Base-by-base conservation (phyloP, 169 alveolate species). In the Plasmodium billcollinsi region DNA sequence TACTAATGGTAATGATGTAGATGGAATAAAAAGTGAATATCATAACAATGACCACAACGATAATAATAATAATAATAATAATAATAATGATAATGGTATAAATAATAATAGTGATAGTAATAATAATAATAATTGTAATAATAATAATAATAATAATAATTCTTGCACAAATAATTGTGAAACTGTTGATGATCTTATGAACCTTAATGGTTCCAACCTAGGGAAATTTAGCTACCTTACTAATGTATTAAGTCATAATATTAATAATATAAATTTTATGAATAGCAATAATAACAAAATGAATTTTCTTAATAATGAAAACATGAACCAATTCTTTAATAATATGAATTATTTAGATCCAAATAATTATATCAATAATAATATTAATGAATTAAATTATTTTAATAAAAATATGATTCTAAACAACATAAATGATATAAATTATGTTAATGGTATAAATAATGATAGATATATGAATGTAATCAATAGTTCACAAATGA, bases 211-310 rank as follows among this genome's bases (percentile, higher is more conserved):
- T 11, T 43, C 24, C 12, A 52, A 74, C 47, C 45, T 39, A 39
- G 24, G 61, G 39, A 61, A 61, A 33, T 43, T 15, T 1, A 59
- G 63, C 21, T 74, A 49, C 61, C 39, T 74, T 39, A 61, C 21
- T 15, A 12, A 15, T n/a, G 20, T 63, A 29, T 50, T 20, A 49
- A 61, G 63, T 43, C 59, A 45, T 59, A 39, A 24, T 67, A n/a
- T 58, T 65, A 74, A 61, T 74, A 73, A 74, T 29, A 26, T 50
- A 61, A 43, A 61, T 61, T 61, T 39, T 61, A 20, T 74, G 8
- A 74, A 61, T 65, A 59, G 14, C 63, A 47, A 2, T 39, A 18
- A 26, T 7, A 24, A 62, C 11, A 62, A 62, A 21, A 18, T 14
- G 14, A 62, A 62, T 62, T 21, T 21, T 20, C 15, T 24, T 2